These are phyloP conservation scores for Geotrichum phurueaensis DNA, from an alignment of 1,139 yeast species.

Conservation along the genomic window DNA sequence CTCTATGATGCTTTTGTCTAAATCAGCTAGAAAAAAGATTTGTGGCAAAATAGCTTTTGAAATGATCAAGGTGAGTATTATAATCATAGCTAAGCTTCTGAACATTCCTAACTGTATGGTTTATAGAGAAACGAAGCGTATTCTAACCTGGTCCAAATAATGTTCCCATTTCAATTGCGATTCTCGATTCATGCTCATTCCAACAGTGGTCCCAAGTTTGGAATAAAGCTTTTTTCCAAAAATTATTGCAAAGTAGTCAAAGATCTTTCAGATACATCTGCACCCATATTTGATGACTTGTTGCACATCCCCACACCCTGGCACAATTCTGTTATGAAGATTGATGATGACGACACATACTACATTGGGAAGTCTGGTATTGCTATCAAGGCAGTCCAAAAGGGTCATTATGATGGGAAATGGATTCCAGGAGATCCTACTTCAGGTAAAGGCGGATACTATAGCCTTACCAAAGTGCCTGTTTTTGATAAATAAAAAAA, in stretches of 20 bases:
- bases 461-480: background rate
- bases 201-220: conserved; percentile 19
- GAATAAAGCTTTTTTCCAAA: conserved; percentile 13
- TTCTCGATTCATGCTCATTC: conserved; percentile 18
- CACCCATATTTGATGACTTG: conserved; percentile 17
- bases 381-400: conserved; percentile 10
- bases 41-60: conserved; percentile 18
- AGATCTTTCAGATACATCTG: conserved; percentile 1
- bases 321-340: conserved; percentile 18
- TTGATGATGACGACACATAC: conserved; percentile 8
- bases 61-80: conserved; percentile 15
- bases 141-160: conserved; percentile 16
- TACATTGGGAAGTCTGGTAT: conserved; percentile 17
- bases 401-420: conserved; percentile 7
- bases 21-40: conserved; percentile 10
- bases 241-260: conserved; percentile 10
- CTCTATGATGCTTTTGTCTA: background rate
- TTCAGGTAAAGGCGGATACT: conserved; percentile 11
- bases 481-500: background rate
- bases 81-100: background rate
- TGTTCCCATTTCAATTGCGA: conserved; percentile 17
- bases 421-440: conserved; percentile 15
- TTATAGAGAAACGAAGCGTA: conserved; percentile 17
- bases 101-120: background rate
- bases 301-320: conserved; percentile 19